phyloP scores from a whole-genome alignment of 2,329 filamentous ascomycete species.

The Mycosphaerella arachidis region DNA sequence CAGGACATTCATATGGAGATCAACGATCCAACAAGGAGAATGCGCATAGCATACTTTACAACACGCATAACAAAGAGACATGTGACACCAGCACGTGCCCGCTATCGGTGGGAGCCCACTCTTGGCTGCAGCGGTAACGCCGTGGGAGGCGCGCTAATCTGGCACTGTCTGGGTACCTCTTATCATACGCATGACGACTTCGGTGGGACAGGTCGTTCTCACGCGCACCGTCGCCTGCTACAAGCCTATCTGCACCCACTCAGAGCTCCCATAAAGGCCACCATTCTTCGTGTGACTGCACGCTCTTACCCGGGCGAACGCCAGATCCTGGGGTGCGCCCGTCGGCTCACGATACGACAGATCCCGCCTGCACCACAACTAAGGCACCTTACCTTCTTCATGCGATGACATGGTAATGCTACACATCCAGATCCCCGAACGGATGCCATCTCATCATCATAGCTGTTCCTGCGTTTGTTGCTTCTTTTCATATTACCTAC shows the following conservation, averaged over 20 bases:
- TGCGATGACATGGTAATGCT: background rate
- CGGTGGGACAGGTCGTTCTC: background rate
- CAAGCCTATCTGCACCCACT: background rate
- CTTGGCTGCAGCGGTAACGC: background rate
- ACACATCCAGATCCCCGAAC: background rate
- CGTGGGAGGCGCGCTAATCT: background rate
- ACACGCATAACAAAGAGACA: background rate
- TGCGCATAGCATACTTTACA: background rate
- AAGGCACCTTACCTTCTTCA: background rate
- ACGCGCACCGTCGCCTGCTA: background rate
- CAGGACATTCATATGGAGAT: background rate
- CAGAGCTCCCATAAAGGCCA: background rate
- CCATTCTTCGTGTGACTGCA: background rate
- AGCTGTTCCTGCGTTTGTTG: background rate
- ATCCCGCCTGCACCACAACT: background rate
- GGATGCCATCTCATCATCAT: background rate
- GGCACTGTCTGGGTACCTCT: background rate
- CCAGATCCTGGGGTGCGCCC: background rate
- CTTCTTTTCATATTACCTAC: background rate
- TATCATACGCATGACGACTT: background rate
- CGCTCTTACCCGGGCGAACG: background rate
- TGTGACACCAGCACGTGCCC: background rate
- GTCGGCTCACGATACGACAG: background rate
- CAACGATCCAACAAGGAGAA: background rate
- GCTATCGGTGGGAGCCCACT: background rate